A percentile compares a stretch with the other conserved stretches of the same genome.
Conservation (phyloP, 164 flowering plant species). For the Pachysandra terminalis region DNA sequence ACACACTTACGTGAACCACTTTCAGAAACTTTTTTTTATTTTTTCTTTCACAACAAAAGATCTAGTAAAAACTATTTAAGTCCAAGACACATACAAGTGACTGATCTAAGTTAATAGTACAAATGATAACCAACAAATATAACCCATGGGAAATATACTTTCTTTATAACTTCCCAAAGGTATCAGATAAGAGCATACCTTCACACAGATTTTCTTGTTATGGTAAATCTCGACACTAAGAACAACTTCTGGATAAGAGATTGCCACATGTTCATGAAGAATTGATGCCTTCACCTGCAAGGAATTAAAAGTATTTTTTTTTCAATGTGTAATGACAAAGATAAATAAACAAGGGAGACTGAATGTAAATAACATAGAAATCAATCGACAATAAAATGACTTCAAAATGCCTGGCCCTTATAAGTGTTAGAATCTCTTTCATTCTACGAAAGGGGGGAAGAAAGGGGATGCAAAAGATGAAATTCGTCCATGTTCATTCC, state of each 20-base stretch:
- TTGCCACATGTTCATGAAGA: conserved; percentile 29
- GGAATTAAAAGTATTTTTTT: not conserved
- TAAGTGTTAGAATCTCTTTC: no score
- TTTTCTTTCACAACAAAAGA: not conserved
- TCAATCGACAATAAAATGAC: no score
- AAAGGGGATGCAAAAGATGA: not conserved
- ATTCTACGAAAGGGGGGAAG: no score
- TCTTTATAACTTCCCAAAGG: not conserved
- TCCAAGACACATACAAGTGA: not conserved
- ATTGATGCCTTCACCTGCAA: conserved; percentile 43
- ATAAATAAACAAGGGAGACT: no score
- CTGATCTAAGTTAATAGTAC: not conserved
- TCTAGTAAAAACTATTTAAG: not conserved
- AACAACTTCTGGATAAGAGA: conserved; percentile 56
- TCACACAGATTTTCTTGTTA: conserved; percentile 25
- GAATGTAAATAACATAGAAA: no score
- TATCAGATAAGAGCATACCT: conserved; percentile 33
- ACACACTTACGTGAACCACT: no score
- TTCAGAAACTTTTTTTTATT: no score
- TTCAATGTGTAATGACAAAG: no score
- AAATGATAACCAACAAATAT: not conserved
- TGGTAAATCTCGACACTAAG: conserved; percentile 75
- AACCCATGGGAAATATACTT: not conserved
- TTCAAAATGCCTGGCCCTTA: not conserved
- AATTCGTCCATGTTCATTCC: not conserved